Percentiles rank a stretch among this genome's conserved stretches.
Evolutionary conservation across 2,329 filamentous ascomycete species (phyloP).

Genomic region (Xylaria sp.): DNA sequence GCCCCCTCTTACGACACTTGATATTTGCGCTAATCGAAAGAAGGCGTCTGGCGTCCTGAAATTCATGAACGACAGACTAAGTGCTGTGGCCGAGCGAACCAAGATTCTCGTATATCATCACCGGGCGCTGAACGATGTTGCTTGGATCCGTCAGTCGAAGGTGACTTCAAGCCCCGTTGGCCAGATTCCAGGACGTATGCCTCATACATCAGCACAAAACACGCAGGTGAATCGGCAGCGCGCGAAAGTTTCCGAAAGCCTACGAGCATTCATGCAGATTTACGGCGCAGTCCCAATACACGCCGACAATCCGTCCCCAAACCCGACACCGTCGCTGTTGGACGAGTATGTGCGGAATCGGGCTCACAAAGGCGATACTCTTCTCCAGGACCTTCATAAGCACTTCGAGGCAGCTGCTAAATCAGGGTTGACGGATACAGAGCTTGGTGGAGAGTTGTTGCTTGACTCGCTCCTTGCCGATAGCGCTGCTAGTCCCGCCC

Average conservation of each 20-base stretch:
- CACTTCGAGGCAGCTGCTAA: slow-evolving; percentile 37
- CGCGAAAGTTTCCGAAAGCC: slow-evolving; percentile 22
- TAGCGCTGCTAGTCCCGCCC: slow-evolving; percentile 25
- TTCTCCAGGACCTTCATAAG: slow-evolving; percentile 35
- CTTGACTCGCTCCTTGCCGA: slow-evolving; percentile 38
- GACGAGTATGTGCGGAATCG: slow-evolving; percentile 36
- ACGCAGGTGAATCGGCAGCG: slow-evolving; percentile 6
- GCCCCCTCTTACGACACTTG: neutral
- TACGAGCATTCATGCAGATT: slow-evolving; percentile 34
- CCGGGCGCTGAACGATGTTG: slow-evolving; percentile 19
- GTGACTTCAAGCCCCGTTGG: neutral
- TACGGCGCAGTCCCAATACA: slow-evolving; percentile 34
- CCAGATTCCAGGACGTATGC: neutral
- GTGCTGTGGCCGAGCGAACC: slow-evolving; percentile 20
- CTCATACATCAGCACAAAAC: neutral
- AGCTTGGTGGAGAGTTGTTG: slow-evolving; percentile 33
- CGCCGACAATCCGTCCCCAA: slow-evolving; percentile 8
- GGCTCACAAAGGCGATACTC: slow-evolving; percentile 34
- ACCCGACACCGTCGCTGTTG: slow-evolving; percentile 23
- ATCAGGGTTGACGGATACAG: slow-evolving; percentile 33
- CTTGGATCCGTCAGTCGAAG: neutral
- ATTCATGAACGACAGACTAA: slow-evolving; percentile 27
- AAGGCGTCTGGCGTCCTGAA: slow-evolving; percentile 21
- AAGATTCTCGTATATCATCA: slow-evolving; percentile 25
- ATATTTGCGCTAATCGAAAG: slow-evolving; percentile 4